Base-by-base conservation (phyloP, 2,329 filamentous ascomycete species). In the Juglanconis oblonga region DNA sequence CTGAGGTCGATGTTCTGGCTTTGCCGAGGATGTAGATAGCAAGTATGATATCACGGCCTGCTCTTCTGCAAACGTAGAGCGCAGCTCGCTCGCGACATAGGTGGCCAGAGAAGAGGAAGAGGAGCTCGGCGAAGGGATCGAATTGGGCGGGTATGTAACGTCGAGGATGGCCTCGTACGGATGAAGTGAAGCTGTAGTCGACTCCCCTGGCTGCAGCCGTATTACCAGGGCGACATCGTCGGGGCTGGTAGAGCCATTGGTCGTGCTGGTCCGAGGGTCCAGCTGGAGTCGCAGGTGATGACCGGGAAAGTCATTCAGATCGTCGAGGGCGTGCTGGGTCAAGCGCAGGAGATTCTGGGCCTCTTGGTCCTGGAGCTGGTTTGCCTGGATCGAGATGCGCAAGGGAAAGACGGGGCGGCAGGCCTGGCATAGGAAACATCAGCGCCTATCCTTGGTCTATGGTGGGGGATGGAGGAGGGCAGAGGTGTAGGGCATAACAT, bases 321-420 rank as follows among this genome's bases (percentile, higher is more conserved):
- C 89, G 73, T 97, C 92, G 58, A 98, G 84, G 10, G 89, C 87
- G 73, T 92, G 87, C 70, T 98, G 92, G 0, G 92, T 92, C n/a
- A 88, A 82, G 60, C 87, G 88, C 52, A 96, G 76, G 11, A 97
- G 82, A 68, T 87, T 83, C 69, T 89, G 84, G 2, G 87, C 87
- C 68, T 96, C 90, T 47, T 84, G 76, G 1, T 84, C 78, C 53
- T 85, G 82, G 35, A 96, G 75, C 11, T 80, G 77, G 40, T 87
- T 83, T 33, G 91, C 86, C 67, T 92, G 85, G 64, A 98, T 81
- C 33, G 87, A 86, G 65, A 98, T 90, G 63, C 88, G 87, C 24
- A 98, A 81, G 7, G 95, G 93, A 66, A 97, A 96, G 17, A 93
- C 90, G 35, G 92, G 90, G 67, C 88, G 88, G 74, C 94, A 98